Base-by-base conservation (phyloP, 2,329 filamentous ascomycete genomes). In the Epichloe amarillans region DNA sequence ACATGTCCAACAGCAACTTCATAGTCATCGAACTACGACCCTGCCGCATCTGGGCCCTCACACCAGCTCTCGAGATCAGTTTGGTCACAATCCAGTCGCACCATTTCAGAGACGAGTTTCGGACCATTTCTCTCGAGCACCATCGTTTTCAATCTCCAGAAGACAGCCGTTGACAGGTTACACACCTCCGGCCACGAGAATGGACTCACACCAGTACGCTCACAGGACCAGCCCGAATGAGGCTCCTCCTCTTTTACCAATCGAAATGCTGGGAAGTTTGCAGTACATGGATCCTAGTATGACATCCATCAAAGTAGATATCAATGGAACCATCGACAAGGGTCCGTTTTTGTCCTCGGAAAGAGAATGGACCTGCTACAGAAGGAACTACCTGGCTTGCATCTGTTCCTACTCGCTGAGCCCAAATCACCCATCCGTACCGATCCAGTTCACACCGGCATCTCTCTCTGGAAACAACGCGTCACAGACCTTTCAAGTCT, bases 381-480 rank as follows among this genome's bases (percentile, higher is more conserved):
- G 89, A 36, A 78, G 90, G 42, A 95, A 95, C 64, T 95, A 95
- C 67, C 93, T 95, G 64, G 84, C 86, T 0, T 88, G 93, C 49
- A 80, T 83, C 48, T 91, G 87, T 64, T 87, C 84, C 3, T 95
- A 84, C 66, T 77, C 76, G 12, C 70, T 95, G 23, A 73, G 74
- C 40, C 86, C 85, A 2, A 68, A 72, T 52, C 70, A 69, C 49
- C 66, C 69, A 1, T 68, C 64, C n/a, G 62, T 68, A n/a, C 59
- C 66, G 1, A 69, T 80, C 53, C 71, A 76, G 38, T 68, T 83
- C 69, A 72, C 72, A 62, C 64, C 72, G 8, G 35, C 46, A 0
- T 19, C 51, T 17, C 12, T 47, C 19, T 33, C 54, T 14, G 35
- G 43, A 12, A 19, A 37, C 11, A 50, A 12, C 52, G 37, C 47